These are phyloP conservation scores for Carex sylvatica DNA, from an alignment of 202 grass and related monocot species.

Conservation along the genomic window DNA sequence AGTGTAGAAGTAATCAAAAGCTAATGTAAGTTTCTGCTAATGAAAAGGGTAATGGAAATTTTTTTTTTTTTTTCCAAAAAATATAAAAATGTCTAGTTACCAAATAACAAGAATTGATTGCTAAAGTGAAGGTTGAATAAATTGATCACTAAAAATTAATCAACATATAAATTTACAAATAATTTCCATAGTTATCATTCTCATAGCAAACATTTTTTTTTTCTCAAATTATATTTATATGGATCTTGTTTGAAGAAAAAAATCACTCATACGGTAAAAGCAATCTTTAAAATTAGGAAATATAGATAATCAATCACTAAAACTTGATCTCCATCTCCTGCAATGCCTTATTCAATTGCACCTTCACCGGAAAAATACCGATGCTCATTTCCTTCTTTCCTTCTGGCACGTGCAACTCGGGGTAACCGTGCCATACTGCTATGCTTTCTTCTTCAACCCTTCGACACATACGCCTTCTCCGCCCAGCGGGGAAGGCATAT, in stretches of 20 bases:
- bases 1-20: no score
- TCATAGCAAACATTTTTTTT: neutral
- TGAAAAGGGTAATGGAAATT: no score
- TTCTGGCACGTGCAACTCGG: conserved; percentile 51
- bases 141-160: neutral
- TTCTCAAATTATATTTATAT: neutral
- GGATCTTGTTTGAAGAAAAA: neutral
- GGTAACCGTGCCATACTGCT: conserved; percentile 5
- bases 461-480: conserved; percentile 40
- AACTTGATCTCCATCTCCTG: conserved; percentile 29
- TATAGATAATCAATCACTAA: neutral
- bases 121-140: neutral
- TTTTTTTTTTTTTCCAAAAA: no score
- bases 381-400: conserved; percentile 48
- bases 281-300: neutral
- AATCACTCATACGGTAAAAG: neutral
- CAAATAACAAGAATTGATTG: neutral
- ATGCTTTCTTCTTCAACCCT: conserved; percentile 30
- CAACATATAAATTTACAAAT: neutral
- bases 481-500: no score
- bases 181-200: neutral
- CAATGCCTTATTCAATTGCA: conserved; percentile 31
- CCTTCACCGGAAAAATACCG: conserved; percentile 48
- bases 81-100: neutral
- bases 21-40: no score